A percentile compares a stretch with the other conserved stretches of the same genome.
Conservation (phyloP, 352 stramenopile genomes). For the Globisporangium cystogenes region DNA sequence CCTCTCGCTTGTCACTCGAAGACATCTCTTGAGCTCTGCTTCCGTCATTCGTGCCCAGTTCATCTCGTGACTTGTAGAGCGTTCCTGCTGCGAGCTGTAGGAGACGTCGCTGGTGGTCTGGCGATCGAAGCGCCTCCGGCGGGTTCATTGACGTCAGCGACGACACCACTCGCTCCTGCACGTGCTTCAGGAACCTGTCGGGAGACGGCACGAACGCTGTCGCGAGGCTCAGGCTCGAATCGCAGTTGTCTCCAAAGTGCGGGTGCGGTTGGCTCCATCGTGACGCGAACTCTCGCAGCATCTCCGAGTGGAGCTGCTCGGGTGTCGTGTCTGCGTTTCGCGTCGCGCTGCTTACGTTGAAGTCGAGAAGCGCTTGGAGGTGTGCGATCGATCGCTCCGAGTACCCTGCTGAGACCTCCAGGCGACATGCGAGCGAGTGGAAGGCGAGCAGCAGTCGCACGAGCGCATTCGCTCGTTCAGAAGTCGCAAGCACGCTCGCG, state of each 20-base stretch:
- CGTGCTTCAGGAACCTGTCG: conserved; percentile 14
- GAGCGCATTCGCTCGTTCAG: neutral
- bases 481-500: neutral
- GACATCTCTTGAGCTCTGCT: neutral
- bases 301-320: conserved; percentile 5
- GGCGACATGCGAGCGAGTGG: conserved; percentile 38
- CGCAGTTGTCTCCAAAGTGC: conserved; percentile 21
- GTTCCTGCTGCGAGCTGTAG: conserved; percentile 18
- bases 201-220: conserved; percentile 7
- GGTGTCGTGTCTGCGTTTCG: neutral
- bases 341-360: conserved; percentile 20
- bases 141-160: conserved; percentile 26
- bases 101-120: conserved; percentile 34
- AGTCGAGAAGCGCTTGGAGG: conserved; percentile 54
- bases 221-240: neutral
- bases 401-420: conserved; percentile 56
- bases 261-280: conserved; percentile 22
- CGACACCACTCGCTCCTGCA: conserved; percentile 13
- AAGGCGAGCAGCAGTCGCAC: conserved; percentile 28
- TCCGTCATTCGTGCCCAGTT: neutral
- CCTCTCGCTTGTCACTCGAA: neutral
- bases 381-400: conserved; percentile 59
- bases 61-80: conserved; percentile 11
- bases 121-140: conserved; percentile 19
- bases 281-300: conserved; percentile 25